Evolutionary conservation across 345 rosid species (phyloP), one percentile per base, ranked within the genome.

Genomic region (Sonneratia caseolaris): DNA sequence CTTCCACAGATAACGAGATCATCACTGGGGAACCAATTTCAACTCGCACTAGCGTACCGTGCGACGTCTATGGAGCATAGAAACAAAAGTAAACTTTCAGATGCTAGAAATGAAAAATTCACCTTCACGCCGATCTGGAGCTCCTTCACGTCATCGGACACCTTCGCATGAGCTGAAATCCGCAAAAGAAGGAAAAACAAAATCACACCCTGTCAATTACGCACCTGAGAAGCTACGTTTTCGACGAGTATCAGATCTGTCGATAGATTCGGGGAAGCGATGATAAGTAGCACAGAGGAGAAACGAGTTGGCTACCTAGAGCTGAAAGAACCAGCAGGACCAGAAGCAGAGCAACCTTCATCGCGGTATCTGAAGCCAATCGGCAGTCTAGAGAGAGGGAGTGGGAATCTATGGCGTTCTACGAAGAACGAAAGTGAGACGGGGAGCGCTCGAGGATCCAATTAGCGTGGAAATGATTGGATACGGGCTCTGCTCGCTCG

Each of bases 51-150:
- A 14, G 14, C 53, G 18, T 48, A 47, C 11, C 2, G 9, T 40
- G 43, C 43, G 5, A 40, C 43, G 9, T 40, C 43, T 0, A 40
- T 8, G 9, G 53, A 11, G 18, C 53, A 48, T 13, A 48, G 18
- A 13, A 48, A 16, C 18, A 14, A 48, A 48, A 10, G n/a, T 18
- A 3, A 2, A 71, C 7, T 38, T 59, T 21, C 2, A 43, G 45
- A 64, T n/a, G 19, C 55, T 6, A 37, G 2, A 64, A 27, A 47
- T 7, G 38, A 8, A 32, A 64, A 15, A 73, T 53, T 66, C 55
- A 91, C 98, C 98, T 87, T 93, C 55, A 93, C 91, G 38, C 98
- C 98, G 83, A 93, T 89, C 82, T 93, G 98, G 47, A 94, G 76
- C 81, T 89, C 87, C 22, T 88, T 88, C 24, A 93, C 96, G 75